Base-by-base conservation (phyloP, 148 eudicot species). In the Pharnaceum exiguum region DNA sequence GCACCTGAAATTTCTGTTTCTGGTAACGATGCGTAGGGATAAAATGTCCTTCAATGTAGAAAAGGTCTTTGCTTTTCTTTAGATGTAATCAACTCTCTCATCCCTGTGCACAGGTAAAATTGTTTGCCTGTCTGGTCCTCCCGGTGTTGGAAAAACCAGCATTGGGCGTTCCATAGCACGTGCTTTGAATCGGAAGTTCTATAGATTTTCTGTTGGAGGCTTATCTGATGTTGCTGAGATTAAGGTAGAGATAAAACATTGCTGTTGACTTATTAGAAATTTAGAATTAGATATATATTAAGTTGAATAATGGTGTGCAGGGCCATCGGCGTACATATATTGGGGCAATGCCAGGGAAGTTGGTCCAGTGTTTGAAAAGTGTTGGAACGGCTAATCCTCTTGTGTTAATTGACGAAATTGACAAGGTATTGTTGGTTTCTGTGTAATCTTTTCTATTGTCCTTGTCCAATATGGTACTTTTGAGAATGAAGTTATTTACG, bases 271-370 rank as follows among this genome's bases (percentile, higher is more conserved):
- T 55, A 23, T 6, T 9, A 22, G 12, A 15, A 0, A 10, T 19
- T 23, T 9, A 5, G 29, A 10, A 25, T 18, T n/a, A 40, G 19
- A 49, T 30, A 8, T 6, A 4, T 51, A 12, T 55, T 68, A 29
- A 55, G 52, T 45, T 60, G 38, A 36, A 51, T 55, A 53, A 66
- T 46, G 60, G 13, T 51, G 15, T 60, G 35, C 81, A 91, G 99
- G 99, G 99, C 52, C 99, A 93, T 79, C 99, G 99, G 23, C 82
- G 99, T 52, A 93, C 99, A 40, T 93, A 93, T 72, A 93, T 93
- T 74, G 99, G 99, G 69, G 99, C 99, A 60, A 93, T 93, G 99
- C 99, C 99, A 25, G 99, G 99, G 60, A 93, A 93, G 70, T 68
- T 93, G 86, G 99, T 93, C 53, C 99, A 93, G 66, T 93, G 99